These are phyloP conservation scores for Cantharellus anzutake DNA, from an alignment of 768 basidiomycete species.

Conservation along the genomic window DNA sequence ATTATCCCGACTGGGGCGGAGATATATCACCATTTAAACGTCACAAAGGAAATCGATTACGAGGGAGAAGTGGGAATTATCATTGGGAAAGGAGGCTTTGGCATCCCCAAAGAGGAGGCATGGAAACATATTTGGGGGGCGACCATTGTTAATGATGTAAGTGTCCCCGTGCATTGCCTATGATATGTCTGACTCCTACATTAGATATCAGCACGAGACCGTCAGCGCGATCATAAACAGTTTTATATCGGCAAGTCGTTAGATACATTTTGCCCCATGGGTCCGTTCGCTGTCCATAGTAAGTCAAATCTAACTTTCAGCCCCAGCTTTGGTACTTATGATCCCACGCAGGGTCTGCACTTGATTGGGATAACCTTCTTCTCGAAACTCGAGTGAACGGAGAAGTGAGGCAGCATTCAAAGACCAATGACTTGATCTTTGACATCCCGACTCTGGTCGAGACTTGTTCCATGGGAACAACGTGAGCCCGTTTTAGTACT, in stretches of 20 bases:
- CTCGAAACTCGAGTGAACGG: conserved; percentile 14
- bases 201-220: conserved; percentile 15
- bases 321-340: not conserved
- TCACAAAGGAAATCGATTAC: conserved; percentile 15
- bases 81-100: conserved; percentile 13
- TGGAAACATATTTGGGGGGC: conserved; percentile 15
- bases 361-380: conserved; percentile 11
- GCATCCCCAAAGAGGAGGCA: conserved; percentile 14
- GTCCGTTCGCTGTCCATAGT: conserved; percentile 10
- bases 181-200: not conserved
- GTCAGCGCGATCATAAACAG: conserved; percentile 16
- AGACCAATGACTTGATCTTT: conserved; percentile 14
- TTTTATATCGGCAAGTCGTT: conserved; percentile 15
- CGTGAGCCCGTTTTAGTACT: conserved; percentile 8
- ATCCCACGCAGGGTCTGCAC: conserved; percentile 4
- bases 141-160: conserved; percentile 9
- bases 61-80: conserved; percentile 16
- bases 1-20: conserved; percentile 11
- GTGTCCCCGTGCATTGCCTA: not conserved
- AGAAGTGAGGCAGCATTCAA: conserved; percentile 11
- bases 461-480: conserved; percentile 13
- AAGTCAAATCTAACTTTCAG: not conserved
- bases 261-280: conserved; percentile 17
- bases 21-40: conserved; percentile 13
- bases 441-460: conserved; percentile 16